A percentile compares a stretch with the other conserved stretches of the same genome.
Evolutionary conservation across 768 basidiomycete species (phyloP).

Genomic region (Saitozyma podzolica): DNA sequence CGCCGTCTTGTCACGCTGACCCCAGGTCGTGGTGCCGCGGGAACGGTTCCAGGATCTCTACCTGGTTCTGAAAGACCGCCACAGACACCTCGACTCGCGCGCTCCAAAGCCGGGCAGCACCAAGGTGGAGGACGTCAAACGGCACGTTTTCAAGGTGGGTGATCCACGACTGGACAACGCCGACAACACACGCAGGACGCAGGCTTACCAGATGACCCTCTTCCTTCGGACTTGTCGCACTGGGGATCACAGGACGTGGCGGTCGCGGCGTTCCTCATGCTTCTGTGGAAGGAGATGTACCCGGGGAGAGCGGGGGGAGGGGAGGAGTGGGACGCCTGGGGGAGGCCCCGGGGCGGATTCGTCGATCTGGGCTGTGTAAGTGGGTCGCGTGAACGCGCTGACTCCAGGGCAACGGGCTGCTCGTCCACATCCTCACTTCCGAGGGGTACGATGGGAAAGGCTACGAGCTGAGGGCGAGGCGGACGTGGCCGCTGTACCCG

Average conservation of each 20-base stretch:
- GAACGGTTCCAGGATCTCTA: conserved; percentile 89
- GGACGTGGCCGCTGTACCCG: conserved; percentile 81
- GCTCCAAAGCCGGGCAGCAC: conserved; percentile 28
- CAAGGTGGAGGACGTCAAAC: conserved; percentile 49
- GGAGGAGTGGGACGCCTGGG: conserved; percentile 69
- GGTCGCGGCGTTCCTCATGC: conserved; percentile 88
- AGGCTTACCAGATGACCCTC: conserved; percentile 24
- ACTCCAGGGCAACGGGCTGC: conserved; percentile 80
- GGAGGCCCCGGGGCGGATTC: conserved; percentile 79
- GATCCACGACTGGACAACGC: not conserved
- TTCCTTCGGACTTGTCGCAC: conserved; percentile 28
- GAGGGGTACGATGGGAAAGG: conserved; percentile 86
- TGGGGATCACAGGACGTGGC: conserved; percentile 73
- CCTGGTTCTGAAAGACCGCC: conserved; percentile 76
- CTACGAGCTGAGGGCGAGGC: conserved; percentile 79
- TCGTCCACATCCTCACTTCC: conserved; percentile 78
- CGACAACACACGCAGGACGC: conserved; percentile 5
- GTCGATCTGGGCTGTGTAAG: conserved; percentile 75
- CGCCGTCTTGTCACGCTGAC: conserved; percentile 6
- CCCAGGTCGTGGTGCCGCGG: conserved; percentile 63
- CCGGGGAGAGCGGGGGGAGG: conserved; percentile 60
- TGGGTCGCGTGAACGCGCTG: not conserved
- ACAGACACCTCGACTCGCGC: conserved; percentile 63
- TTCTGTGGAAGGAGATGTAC: conserved; percentile 82
- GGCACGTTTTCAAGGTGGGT: conserved; percentile 51